A percentile compares a stretch with the other conserved stretches of the same genome.
These are phyloP conservation scores for Stramenopiles sp. DNA, from an alignment of 352 stramenopile genomes.

Conservation along the genomic window DNA sequence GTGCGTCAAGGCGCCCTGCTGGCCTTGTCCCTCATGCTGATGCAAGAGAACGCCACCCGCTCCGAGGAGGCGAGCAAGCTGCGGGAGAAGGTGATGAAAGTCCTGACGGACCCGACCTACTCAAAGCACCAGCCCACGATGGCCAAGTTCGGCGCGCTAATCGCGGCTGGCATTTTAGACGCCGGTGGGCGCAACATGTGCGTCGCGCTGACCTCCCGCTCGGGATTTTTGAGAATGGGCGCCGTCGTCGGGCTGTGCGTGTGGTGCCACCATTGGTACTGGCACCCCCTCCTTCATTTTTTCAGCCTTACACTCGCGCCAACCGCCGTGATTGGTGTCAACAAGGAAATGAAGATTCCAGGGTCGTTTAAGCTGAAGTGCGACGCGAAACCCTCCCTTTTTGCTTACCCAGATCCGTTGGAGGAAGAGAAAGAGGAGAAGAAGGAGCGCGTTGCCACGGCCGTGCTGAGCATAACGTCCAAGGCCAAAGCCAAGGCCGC, in stretches of 20 bases:
- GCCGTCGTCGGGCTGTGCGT: constrained; percentile 83
- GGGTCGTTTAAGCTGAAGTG: constrained; percentile 76
- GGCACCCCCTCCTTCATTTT: constrained; percentile 97
- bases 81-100: constrained; percentile 37
- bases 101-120: constrained; percentile 46
- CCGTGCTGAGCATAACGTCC: constrained; percentile 86
- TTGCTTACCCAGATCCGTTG: constrained; percentile 89
- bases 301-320: constrained; percentile 85
- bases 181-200: constrained; percentile 88
- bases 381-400: constrained; percentile 77
- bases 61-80: constrained; percentile 44
- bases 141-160: constrained; percentile 95
- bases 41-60: constrained; percentile 79
- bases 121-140: constrained; percentile 90
- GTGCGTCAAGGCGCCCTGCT: constrained; percentile 91
- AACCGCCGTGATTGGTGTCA: constrained; percentile 84
- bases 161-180: constrained; percentile 90
- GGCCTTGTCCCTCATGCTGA: constrained; percentile 90
- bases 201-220: constrained; percentile 80
- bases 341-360: constrained; percentile 92
- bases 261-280: constrained; percentile 98
- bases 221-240: constrained; percentile 91
- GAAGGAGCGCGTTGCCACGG: constrained; percentile 90
- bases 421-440: constrained; percentile 98
- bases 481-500: constrained; percentile 68